Base-by-base conservation (phyloP, 2,329 filamentous ascomycete species). In the Cordyceps sp. region DNA sequence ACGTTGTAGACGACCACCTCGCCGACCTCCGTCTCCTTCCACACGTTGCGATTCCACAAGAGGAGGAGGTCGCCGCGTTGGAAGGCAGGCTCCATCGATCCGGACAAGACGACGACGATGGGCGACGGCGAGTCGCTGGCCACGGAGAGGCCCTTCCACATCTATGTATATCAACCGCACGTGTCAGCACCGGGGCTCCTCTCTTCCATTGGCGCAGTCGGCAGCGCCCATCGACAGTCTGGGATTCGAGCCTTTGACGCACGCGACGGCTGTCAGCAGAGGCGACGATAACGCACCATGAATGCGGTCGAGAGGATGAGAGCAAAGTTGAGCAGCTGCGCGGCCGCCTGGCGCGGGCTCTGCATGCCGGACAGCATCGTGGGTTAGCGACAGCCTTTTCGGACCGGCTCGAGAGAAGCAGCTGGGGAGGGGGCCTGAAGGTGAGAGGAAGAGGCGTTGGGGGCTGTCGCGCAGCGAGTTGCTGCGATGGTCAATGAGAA, bases 231-330 rank as follows among this genome's bases (percentile, higher is more conserved):
- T 18, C 12, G 7, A 7, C 12, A 23, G 21, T 23, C 21, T 12
- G 21, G 21, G 21, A 7, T 12, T 7, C 7, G 12, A 23, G 21
- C 21, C n/a, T n/a, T n/a, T n/a, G n/a, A n/a, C n/a, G n/a, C n/a
- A n/a, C n/a, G n/a, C n/a, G n/a, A n/a, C n/a, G n/a, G n/a, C n/a
- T n/a, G n/a, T n/a, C n/a, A n/a, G n/a, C n/a, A n/a, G n/a, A n/a
- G 10, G 16, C 13, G 16, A 12, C 15, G 10, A 7, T 20, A 24
- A 40, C 62, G 38, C 45, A 73, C 74, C 85, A 93, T 93, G 52
- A 93, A 93, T 1, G 86, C 85, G 2, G 83, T 90, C 9, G 79
- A 85, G 31, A 93, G 71, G 39, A 93, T 83, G 40, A 94, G 73
- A 35, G 77, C 84, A 54, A 94, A 93, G 60, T 92, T 93, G 50